A percentile compares a stretch with the other conserved stretches of the same genome.
Evolutionary conservation across 441 rosid genomes (phyloP).

Genomic region (Iberis amara): DNA sequence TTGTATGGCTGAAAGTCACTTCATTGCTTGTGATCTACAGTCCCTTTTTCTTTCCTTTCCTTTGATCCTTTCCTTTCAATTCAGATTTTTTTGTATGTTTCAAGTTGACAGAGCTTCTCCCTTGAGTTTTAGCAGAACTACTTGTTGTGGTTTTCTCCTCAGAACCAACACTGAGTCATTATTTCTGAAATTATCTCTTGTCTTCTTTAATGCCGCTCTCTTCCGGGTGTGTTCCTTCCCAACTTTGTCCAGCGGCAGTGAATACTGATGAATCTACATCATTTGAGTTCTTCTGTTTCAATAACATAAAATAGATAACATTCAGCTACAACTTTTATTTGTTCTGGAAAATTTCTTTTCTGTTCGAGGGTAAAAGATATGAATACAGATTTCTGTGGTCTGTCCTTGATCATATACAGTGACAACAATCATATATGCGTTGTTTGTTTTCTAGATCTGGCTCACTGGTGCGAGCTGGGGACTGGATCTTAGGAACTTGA

Average conservation of each 20-base stretch:
- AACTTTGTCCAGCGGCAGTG: neutral
- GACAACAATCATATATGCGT: conserved; percentile 41
- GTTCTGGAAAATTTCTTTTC: neutral
- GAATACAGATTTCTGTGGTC: conserved; percentile 28
- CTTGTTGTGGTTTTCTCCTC: conserved; percentile 3
- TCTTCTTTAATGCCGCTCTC: neutral
- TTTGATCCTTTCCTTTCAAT: too few relatives aligned
- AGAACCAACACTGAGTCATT: conserved; percentile 1
- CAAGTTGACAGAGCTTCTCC: neutral
- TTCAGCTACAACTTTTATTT: neutral
- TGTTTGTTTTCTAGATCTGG: conserved; percentile 87
- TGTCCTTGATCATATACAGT: conserved; percentile 29
- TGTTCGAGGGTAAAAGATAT: conserved; percentile 18
- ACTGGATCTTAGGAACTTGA: conserved; percentile 73
- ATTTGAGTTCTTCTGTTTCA: neutral
- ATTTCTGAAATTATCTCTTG: neutral
- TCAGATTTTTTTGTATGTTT: neutral
- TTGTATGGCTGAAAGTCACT: neutral
- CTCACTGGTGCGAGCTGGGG: conserved; percentile 66
- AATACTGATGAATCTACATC: too few relatives aligned
- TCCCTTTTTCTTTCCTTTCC: too few relatives aligned
- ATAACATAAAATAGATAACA: neutral
- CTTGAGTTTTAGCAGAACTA: neutral
- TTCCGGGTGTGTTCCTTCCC: neutral
- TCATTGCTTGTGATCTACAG: too few relatives aligned